Evolutionary conservation across 2,329 filamentous ascomycete species (phyloP), one percentile per base, ranked within the genome.

Genomic region (Pyrenochaeta sp.): DNA sequence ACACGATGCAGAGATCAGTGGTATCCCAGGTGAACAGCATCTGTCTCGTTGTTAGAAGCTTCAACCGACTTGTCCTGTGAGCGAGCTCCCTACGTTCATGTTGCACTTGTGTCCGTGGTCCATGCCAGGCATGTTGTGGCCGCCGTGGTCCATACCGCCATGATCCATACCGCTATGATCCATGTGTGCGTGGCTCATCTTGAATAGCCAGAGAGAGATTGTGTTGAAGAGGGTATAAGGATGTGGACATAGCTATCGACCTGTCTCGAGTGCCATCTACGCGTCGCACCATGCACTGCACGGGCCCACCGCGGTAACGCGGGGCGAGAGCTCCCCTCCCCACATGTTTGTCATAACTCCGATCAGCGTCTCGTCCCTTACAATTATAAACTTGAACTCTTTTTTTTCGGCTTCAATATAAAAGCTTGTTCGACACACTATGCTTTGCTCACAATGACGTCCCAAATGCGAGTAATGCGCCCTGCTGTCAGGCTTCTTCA

Each of bases 11-110:
- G 55, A 99, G 89, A 75, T 97, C 88, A 43, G 81, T 83, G 3
- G 92, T 93, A 71, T 91, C 85, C 93, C 93, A 99, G 50, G 91
- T 97, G 78, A 99, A 99, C 58, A 97, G 85, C 93, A 96, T 97
- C 91, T 96, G 35, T 22, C 34, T 30, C 4, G 11, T 29, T n/a
- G 28, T 48, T 34, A 47, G 39, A 31, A 36, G 42, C 17, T 23
- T 17, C 10, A n/a, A n/a, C n/a, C n/a, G n/a, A 30, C 17, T 18
- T 30, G 27, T 40, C 20, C 24, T 7, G 26, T 18, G 7, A 24
- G 29, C 26, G 19, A 17, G 35, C 23, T n/a, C 28, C 86, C 64
- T 76, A 93, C 92, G 73, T 92, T 96, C 90, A 96, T 96, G 73
- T 80, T 92, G 81, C 92, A 96, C 79, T 85, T 84, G 40, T 67